phyloP scores from a whole-genome alignment of 306 rosid species.

The Dalbergia cochinchinensis region DNA sequence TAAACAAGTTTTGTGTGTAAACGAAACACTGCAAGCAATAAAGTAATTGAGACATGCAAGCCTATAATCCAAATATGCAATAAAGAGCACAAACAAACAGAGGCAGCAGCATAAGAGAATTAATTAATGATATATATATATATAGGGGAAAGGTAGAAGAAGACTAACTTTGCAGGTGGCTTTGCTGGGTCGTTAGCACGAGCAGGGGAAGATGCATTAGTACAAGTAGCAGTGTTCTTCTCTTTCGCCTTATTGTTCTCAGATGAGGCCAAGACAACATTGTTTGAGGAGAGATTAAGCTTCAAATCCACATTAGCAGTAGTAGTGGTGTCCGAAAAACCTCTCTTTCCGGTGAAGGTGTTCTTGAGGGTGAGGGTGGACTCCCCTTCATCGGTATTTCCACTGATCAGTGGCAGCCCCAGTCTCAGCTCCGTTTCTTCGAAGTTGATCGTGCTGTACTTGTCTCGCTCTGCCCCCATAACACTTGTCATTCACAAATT shows the following conservation, averaged over 20 bases:
- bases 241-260: constrained; percentile 13
- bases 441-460: constrained; percentile 64
- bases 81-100: no score
- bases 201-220: constrained; percentile 32
- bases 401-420: constrained; percentile 62
- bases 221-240: constrained; percentile 39
- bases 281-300: constrained; percentile 74
- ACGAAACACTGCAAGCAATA: no score
- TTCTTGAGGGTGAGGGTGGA: not conserved
- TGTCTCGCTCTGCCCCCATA: constrained; percentile 28
- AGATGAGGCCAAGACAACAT: constrained; percentile 34
- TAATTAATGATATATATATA: not conserved
- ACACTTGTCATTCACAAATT: constrained; percentile 33
- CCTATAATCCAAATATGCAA: no score
- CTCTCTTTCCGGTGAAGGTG: constrained; percentile 56
- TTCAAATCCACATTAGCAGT: constrained; percentile 70
- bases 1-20: no score
- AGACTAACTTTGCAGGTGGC: constrained; percentile 77
- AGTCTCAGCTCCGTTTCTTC: constrained; percentile 87
- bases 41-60: no score
- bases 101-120: no score
- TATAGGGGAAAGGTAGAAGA: not conserved
- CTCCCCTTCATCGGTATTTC: constrained; percentile 24
- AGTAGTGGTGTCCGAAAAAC: constrained; percentile 53
- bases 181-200: constrained; percentile 55